Evolutionary conservation across 2,329 filamentous ascomycete genomes (phyloP).

Genomic region (Fusarium udum): DNA sequence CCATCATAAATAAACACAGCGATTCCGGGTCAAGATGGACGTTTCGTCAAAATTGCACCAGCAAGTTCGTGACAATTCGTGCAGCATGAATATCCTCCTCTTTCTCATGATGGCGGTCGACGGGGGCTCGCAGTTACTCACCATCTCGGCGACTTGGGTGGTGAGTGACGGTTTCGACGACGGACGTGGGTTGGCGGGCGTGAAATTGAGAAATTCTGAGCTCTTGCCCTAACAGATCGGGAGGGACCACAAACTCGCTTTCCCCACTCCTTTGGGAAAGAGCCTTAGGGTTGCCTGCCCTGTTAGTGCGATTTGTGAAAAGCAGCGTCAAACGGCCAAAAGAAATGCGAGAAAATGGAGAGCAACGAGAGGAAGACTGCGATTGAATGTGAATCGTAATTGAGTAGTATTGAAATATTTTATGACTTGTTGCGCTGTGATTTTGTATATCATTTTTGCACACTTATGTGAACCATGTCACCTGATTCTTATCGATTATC

Average conservation of each 20-base stretch:
- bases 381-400: background rate
- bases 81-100: slow-evolving; percentile 32
- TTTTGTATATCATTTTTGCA: background rate
- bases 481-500: slow-evolving; percentile 31
- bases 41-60: slow-evolving; percentile 20
- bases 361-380: background rate
- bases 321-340: background rate
- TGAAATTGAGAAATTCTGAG: slow-evolving; percentile 60
- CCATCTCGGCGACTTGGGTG: slow-evolving; percentile 66
- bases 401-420: background rate
- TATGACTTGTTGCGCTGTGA: background rate
- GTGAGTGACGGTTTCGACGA: slow-evolving; percentile 63
- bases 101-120: slow-evolving; percentile 33
- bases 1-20: background rate
- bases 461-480: slow-evolving; percentile 28
- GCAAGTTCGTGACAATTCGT: slow-evolving; percentile 19
- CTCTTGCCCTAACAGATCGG: slow-evolving; percentile 53
- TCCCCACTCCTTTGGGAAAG: slow-evolving; percentile 49
- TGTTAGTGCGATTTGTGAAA: slow-evolving; percentile 32
- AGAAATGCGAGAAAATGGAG: slow-evolving; percentile 17
- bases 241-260: slow-evolving; percentile 56
- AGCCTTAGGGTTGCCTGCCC: slow-evolving; percentile 55
- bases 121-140: slow-evolving; percentile 52
- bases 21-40: background rate
- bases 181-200: slow-evolving; percentile 57